A percentile compares a stretch with the other conserved stretches of the same genome.
Evolutionary conservation across 176 grass and related monocot species (phyloP).

Genomic region (Raddia guianensis): DNA sequence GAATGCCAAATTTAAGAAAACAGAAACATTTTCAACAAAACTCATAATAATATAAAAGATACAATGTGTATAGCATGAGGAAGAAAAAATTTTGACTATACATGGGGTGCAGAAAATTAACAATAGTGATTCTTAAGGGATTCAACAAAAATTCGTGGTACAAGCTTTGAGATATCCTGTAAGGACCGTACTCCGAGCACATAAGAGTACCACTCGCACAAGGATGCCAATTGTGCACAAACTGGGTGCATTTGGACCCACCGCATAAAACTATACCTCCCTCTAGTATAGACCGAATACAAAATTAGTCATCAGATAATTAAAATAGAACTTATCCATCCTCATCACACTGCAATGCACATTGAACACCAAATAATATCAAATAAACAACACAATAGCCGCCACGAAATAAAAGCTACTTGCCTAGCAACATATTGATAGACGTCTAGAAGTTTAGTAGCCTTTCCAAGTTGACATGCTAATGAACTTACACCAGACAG

Average conservation of each 20-base stretch:
- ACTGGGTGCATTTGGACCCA: neutral
- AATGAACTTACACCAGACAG: neutral
- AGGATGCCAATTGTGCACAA: neutral
- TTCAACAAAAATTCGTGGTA: neutral
- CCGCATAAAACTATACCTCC: neutral
- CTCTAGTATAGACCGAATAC: neutral
- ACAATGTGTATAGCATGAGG: neutral
- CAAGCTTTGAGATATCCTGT: neutral
- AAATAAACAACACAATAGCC: neutral
- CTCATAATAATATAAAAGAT: neutral
- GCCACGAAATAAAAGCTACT: neutral
- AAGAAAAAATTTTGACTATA: neutral
- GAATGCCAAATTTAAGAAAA: constrained; percentile 23
- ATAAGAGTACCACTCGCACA: neutral
- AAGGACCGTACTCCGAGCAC: neutral
- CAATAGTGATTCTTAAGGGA: neutral
- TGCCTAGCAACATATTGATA: neutral
- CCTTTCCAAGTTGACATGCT: neutral
- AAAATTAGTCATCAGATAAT: neutral
- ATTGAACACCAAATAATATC: neutral
- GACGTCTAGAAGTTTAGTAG: neutral
- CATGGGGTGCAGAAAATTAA: neutral
- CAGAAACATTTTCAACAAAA: neutral
- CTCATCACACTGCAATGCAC: neutral
- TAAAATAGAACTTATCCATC: neutral